Percentiles rank a stretch among this genome's conserved stretches.
Conservation (phyloP, 1,139 yeast species). For the Schizosaccharomyces versatilis region DNA sequence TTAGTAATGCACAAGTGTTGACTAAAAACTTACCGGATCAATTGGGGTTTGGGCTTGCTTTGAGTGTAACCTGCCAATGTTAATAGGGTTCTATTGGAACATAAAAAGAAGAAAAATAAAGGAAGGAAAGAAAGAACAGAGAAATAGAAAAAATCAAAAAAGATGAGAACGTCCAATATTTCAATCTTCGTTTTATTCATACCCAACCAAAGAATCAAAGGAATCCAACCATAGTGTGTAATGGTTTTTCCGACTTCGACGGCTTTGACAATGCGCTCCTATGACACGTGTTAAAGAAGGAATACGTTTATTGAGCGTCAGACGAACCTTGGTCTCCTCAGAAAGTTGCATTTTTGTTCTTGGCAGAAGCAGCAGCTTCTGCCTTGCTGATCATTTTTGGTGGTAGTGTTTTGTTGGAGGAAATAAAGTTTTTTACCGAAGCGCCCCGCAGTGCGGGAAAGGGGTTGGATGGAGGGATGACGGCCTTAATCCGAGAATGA, state of each 20-base stretch:
- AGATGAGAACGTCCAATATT: neutral
- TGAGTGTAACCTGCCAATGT: neutral
- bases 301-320: neutral
- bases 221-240: slow-evolving; percentile 93
- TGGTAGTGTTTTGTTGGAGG: slow-evolving; percentile 74
- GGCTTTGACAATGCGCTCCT: slow-evolving; percentile 68
- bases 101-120: neutral
- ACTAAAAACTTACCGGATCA: neutral
- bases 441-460: too few relatives aligned
- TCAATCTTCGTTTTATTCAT: too few relatives aligned
- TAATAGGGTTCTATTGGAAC: neutral
- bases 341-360: slow-evolving; percentile 16
- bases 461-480: too few relatives aligned
- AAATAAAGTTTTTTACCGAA: slow-evolving; percentile 14
- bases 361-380: too few relatives aligned
- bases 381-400: slow-evolving; percentile 32
- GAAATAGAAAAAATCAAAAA: neutral
- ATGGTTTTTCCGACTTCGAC: slow-evolving; percentile 67
- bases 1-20: neutral
- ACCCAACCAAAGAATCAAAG: slow-evolving; percentile 72
- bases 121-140: neutral
- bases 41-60: slow-evolving; percentile 1
- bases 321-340: slow-evolving; percentile 25
- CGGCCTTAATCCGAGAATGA: too few relatives aligned
- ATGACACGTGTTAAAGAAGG: neutral